phyloP scores from a whole-genome alignment of 768 basidiomycete species.

The Pholiota molesta region DNA sequence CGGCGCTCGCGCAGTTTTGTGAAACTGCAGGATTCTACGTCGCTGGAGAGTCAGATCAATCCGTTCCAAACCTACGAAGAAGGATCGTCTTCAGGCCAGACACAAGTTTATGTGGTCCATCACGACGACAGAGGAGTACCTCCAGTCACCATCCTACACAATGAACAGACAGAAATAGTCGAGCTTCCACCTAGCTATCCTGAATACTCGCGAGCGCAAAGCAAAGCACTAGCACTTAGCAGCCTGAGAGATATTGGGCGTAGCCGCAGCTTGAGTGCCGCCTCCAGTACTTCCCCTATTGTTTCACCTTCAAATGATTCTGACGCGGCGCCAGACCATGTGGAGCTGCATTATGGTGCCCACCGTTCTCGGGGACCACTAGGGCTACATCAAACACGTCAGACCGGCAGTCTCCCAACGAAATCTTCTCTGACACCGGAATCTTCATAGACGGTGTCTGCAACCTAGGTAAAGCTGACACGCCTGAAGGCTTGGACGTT shows the following conservation, averaged over 20 bases:
- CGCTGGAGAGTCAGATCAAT: background rate
- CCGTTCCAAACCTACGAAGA: slow-evolving; percentile 21
- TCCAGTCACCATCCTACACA: slow-evolving; percentile 60
- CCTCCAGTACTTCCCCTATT: background rate
- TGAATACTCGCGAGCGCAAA: slow-evolving; percentile 21
- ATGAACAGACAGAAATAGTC: slow-evolving; percentile 55
- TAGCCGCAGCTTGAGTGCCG: background rate
- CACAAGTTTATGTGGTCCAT: slow-evolving; percentile 60
- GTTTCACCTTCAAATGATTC: background rate
- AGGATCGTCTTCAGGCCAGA: slow-evolving; percentile 8
- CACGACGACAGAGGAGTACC: slow-evolving; percentile 53
- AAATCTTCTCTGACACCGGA: background rate
- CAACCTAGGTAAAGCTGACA: no score
- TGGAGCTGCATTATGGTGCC: background rate
- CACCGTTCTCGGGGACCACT: slow-evolving; percentile 1
- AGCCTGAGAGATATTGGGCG: background rate
- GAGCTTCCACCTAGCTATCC: slow-evolving; percentile 61
- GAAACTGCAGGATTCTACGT: background rate
- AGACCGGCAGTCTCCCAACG: background rate
- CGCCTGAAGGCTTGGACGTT: no score
- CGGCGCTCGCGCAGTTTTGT: background rate
- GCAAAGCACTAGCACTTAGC: slow-evolving; percentile 18
- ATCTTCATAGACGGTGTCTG: background rate
- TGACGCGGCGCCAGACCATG: background rate
- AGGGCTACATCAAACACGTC: background rate